Percentiles rank a stretch among this genome's conserved stretches.
Evolutionary conservation across 1,139 yeast species (phyloP).

Genomic region (Hanseniaspora sp.): DNA sequence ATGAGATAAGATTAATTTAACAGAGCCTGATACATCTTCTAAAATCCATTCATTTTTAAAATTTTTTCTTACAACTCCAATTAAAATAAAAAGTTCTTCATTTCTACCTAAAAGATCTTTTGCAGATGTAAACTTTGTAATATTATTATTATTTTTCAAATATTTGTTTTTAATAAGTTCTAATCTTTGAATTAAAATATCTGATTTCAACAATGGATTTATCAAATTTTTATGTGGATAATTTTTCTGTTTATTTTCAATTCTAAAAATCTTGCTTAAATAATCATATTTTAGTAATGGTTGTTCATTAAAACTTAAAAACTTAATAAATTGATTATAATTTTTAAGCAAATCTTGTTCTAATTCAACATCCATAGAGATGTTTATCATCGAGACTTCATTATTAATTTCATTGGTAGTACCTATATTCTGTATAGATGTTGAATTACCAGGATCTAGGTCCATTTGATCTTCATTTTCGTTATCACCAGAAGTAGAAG

Average conservation of each 20-base stretch:
- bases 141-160: slow-evolving; percentile 19
- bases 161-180: slow-evolving; percentile 20
- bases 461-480: not conserved
- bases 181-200: slow-evolving; percentile 19
- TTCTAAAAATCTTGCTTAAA: not conserved
- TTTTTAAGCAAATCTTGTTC: slow-evolving; percentile 5
- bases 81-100: slow-evolving; percentile 60
- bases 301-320: slow-evolving; percentile 6
- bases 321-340: slow-evolving; percentile 7
- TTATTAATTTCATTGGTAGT: not conserved
- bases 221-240: slow-evolving; percentile 23
- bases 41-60: slow-evolving; percentile 59
- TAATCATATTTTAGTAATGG: slow-evolving; percentile 9
- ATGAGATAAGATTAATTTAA: slow-evolving; percentile 60
- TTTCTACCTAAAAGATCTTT: slow-evolving; percentile 80
- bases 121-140: slow-evolving; percentile 55
- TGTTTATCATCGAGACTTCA: not conserved
- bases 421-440: not conserved
- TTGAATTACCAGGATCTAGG: slow-evolving; percentile 8
- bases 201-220: slow-evolving; percentile 29
- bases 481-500: not conserved
- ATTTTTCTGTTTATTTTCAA: not conserved
- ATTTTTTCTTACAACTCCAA: slow-evolving; percentile 62
- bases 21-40: slow-evolving; percentile 71
- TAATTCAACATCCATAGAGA: slow-evolving; percentile 2